phyloP scores from a whole-genome alignment of 2,329 filamentous ascomycete species.

The Bipolaris gigantea region DNA sequence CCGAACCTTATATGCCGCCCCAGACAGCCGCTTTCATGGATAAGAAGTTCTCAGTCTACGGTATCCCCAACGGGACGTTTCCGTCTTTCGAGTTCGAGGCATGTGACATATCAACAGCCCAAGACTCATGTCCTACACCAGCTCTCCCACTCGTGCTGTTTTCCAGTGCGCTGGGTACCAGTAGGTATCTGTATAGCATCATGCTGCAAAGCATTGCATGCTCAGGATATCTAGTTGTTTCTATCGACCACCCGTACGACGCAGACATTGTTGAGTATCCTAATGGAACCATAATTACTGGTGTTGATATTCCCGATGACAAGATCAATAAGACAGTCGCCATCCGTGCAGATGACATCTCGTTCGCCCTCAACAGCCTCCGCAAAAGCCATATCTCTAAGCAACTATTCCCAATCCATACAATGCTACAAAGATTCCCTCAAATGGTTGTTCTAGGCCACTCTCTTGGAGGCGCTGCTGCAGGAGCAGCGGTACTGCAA shows the following conservation, averaged over 20 bases:
- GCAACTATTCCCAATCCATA: background rate
- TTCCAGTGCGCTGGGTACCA: slow-evolving; percentile 51
- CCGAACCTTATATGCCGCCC: slow-evolving; percentile 28
- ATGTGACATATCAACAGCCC: slow-evolving; percentile 10
- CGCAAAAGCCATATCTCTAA: slow-evolving; percentile 11
- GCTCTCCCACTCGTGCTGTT: slow-evolving; percentile 45
- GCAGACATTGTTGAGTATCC: slow-evolving; percentile 55
- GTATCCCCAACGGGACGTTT: slow-evolving; percentile 33
- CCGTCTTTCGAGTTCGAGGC: slow-evolving; percentile 19
- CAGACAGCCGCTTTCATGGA: slow-evolving; percentile 26
- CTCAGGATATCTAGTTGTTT: slow-evolving; percentile 52
- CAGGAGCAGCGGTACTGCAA: slow-evolving; percentile 20
- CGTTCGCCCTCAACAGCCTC: slow-evolving; percentile 26
- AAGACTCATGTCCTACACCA: background rate
- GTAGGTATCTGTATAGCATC: slow-evolving; percentile 49
- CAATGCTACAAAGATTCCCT: background rate
- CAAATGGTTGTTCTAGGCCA: slow-evolving; percentile 38
- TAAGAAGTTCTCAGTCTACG: slow-evolving; percentile 27
- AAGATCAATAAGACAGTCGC: slow-evolving; percentile 24
- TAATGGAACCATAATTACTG: slow-evolving; percentile 40
- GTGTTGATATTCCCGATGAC: slow-evolving; percentile 29
- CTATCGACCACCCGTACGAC: slow-evolving; percentile 57
- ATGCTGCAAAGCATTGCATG: slow-evolving; percentile 53
- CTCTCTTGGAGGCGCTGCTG: slow-evolving; percentile 43
- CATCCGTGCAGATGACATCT: slow-evolving; percentile 29